phyloP scores from a whole-genome alignment of 805 yeast species.

The Starmerella scarabaei region DNA sequence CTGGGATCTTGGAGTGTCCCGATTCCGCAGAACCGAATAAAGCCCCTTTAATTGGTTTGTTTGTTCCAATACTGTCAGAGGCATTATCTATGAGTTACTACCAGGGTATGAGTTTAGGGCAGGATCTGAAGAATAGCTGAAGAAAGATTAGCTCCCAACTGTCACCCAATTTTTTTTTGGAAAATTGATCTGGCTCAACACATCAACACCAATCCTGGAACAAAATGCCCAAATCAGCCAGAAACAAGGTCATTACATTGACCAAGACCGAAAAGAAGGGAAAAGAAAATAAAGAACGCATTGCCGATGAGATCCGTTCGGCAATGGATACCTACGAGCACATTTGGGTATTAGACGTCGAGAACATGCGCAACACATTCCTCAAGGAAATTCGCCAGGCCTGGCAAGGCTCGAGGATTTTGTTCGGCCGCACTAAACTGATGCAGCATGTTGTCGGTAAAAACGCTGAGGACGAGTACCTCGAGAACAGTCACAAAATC shows the following conservation, averaged over 20 bases:
- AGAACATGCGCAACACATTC: slow-evolving; percentile 91
- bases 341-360: slow-evolving; percentile 75
- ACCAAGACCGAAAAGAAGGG: slow-evolving; percentile 97
- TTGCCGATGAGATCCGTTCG: slow-evolving; percentile 80
- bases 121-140: no score
- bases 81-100: slow-evolving; percentile 6
- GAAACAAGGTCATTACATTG: slow-evolving; percentile 88
- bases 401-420: slow-evolving; percentile 81
- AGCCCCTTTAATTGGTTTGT: slow-evolving; percentile 82
- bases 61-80: slow-evolving; percentile 46
- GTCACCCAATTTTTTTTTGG: not conserved
- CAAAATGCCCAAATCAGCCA: slow-evolving; percentile 87
- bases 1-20: slow-evolving; percentile 69
- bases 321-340: slow-evolving; percentile 64
- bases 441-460: slow-evolving; percentile 87
- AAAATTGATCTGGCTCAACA: not conserved
- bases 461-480: slow-evolving; percentile 77
- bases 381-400: slow-evolving; percentile 83
- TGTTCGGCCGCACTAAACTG: slow-evolving; percentile 87
- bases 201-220: not conserved
- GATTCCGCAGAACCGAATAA: slow-evolving; percentile 81
- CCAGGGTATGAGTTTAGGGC: not conserved
- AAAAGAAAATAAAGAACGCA: slow-evolving; percentile 76
- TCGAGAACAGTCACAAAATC: slow-evolving; percentile 65
- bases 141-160: no score